A percentile compares a stretch with the other conserved stretches of the same genome.
These are phyloP conservation scores for Apophysomyces variabilis DNA, from an alignment of 371 early-diverging fungal species.

Conservation along the genomic window DNA sequence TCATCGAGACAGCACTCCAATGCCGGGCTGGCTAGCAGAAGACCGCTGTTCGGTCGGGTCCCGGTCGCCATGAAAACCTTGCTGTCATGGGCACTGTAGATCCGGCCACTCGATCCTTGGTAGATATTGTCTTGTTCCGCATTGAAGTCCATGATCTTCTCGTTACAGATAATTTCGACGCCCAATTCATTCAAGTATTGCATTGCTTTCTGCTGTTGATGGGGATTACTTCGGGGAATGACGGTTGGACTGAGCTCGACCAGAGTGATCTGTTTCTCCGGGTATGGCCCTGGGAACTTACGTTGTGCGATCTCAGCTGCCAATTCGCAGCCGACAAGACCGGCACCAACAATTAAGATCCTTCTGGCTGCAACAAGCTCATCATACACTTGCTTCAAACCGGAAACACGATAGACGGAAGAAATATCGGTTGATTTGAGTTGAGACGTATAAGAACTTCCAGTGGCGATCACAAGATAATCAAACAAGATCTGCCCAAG, in stretches of 20 bases:
- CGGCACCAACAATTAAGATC: constrained; percentile 67
- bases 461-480: constrained; percentile 75
- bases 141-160: constrained; percentile 46
- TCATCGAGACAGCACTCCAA: constrained; percentile 23
- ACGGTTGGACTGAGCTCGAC: constrained; percentile 48
- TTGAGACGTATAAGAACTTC: constrained; percentile 60
- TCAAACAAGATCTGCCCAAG: constrained; percentile 59
- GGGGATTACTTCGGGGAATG: constrained; percentile 36
- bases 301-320: constrained; percentile 59
- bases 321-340: constrained; percentile 70
- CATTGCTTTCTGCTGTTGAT: constrained; percentile 51
- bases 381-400: constrained; percentile 37
- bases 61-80: constrained; percentile 51
- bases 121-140: constrained; percentile 30
- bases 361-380: constrained; percentile 61
- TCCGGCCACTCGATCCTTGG: constrained; percentile 32
- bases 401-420: constrained; percentile 36
- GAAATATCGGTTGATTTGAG: constrained; percentile 47
- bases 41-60: constrained; percentile 35
- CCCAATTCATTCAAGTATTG: constrained; percentile 58
- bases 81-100: constrained; percentile 38
- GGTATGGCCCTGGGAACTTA: constrained; percentile 33
- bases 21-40: constrained; percentile 25
- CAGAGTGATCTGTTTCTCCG: constrained; percentile 58
- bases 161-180: constrained; percentile 65